Evolutionary conservation across 768 basidiomycete genomes (phyloP).

Genomic region (Lentinus brumalis): DNA sequence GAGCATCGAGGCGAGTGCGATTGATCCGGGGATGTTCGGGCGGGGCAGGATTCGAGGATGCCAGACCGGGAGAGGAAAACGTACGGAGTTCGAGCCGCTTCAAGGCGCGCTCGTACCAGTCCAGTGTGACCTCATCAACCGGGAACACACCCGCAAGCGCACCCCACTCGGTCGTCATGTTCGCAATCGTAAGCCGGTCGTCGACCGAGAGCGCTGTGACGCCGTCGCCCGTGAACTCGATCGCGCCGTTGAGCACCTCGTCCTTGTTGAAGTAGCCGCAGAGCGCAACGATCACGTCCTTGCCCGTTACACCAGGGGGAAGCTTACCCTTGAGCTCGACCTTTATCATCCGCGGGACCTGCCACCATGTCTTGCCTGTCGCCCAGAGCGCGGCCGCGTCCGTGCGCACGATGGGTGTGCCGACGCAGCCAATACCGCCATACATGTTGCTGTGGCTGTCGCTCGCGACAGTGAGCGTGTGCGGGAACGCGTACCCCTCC

Average conservation of each 20-base stretch:
- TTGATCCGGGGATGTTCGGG: constrained; percentile 90
- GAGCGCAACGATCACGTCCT: constrained; percentile 96
- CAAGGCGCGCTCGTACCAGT: constrained; percentile 83
- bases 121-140: constrained; percentile 75
- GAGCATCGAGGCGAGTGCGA: constrained; percentile 61
- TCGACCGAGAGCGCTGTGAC: constrained; percentile 78
- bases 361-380: constrained; percentile 99
- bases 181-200: constrained; percentile 94
- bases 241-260: constrained; percentile 94
- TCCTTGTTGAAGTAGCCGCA: constrained; percentile 96
- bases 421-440: constrained; percentile 95
- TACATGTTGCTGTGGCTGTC: constrained; percentile 99
- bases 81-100: constrained; percentile 75
- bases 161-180: constrained; percentile 99
- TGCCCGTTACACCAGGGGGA: constrained; percentile 90
- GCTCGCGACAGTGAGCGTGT: constrained; percentile 93
- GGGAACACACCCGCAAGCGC: constrained; percentile 96
- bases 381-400: constrained; percentile 97
- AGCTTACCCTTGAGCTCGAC: constrained; percentile 87
- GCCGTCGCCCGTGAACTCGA: constrained; percentile 95
- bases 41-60: constrained; percentile 61
- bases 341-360: constrained; percentile 94
- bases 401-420: constrained; percentile 95
- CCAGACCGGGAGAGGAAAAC: constrained; percentile 56
- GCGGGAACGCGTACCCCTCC: constrained; percentile 97